Evolutionary conservation across 352 stramenopile species (phyloP).

Genomic region (Aphanomyces cochlioides): DNA sequence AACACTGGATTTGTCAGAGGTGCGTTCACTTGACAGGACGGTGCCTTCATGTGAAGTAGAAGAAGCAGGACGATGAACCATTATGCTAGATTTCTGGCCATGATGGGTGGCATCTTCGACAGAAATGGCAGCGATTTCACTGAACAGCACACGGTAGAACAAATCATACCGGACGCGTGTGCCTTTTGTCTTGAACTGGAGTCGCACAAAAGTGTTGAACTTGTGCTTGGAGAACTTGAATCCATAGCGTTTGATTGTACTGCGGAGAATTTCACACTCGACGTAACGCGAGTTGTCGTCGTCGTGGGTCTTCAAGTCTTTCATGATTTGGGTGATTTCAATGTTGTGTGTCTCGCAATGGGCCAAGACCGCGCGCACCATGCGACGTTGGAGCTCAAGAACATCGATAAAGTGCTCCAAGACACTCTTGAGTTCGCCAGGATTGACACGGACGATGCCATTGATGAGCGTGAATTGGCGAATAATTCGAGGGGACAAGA

Average conservation of each 20-base stretch:
- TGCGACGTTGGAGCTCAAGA: conserved; percentile 6
- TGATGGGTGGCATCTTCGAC: background rate
- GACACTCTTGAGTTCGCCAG: conserved; percentile 13
- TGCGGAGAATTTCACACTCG: conserved; percentile 21
- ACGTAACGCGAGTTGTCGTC: conserved; percentile 5
- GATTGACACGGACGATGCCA: conserved; percentile 20
- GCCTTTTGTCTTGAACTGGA: conserved; percentile 27
- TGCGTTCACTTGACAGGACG: too few relatives aligned
- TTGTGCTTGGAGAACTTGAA: conserved; percentile 30
- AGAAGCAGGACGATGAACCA: too few relatives aligned
- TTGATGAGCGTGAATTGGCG: conserved; percentile 16
- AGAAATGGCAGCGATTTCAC: background rate
- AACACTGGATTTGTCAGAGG: too few relatives aligned
- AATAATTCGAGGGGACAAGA: conserved; percentile 14
- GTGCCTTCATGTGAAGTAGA: too few relatives aligned
- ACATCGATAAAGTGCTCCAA: conserved; percentile 24
- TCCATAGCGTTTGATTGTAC: conserved; percentile 16
- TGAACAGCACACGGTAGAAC: conserved; percentile 12
- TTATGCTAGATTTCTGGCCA: too few relatives aligned
- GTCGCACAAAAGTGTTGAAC: conserved; percentile 29
- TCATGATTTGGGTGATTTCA: background rate
- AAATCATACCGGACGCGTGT: conserved; percentile 20
- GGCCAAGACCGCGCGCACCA: conserved; percentile 9
- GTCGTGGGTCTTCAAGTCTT: conserved; percentile 9
- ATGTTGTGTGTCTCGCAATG: conserved; percentile 8